phyloP scores from a whole-genome alignment of 495 filamentous ascomycete genomes.

The Sporormia fimetaria region DNA sequence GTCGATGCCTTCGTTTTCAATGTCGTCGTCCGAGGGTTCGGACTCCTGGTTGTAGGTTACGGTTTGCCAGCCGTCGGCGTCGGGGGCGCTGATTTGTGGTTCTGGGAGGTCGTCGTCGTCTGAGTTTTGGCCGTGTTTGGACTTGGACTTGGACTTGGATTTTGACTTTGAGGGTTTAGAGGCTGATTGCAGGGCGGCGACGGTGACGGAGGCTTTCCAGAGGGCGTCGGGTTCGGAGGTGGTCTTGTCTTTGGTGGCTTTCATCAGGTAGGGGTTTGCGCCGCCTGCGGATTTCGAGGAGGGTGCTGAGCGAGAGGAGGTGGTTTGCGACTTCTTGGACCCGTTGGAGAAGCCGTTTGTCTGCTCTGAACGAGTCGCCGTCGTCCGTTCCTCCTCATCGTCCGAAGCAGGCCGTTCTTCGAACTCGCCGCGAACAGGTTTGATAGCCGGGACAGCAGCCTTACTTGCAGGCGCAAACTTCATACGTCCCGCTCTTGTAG shows the following conservation, averaged over 20 bases:
- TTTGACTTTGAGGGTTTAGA: conserved; percentile 1
- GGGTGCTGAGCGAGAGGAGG: background rate
- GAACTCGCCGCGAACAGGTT: conserved; percentile 40
- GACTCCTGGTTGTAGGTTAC: conserved; percentile 22
- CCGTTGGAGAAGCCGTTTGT: background rate
- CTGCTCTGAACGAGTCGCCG: conserved; percentile 12
- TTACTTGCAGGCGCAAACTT: conserved; percentile 31
- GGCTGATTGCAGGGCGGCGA: background rate
- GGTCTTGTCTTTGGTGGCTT: conserved; percentile 8
- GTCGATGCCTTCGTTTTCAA: conserved; percentile 32
- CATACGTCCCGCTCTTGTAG: conserved; percentile 27
- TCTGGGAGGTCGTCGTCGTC: conserved; percentile 9
- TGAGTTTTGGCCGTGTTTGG: conserved; percentile 7
- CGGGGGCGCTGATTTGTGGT: conserved; percentile 16
- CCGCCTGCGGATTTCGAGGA: background rate
- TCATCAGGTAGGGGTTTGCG: conserved; percentile 8
- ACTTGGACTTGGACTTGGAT: conserved; percentile 4
- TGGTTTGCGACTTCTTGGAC: background rate
- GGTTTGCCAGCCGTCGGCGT: conserved; percentile 30
- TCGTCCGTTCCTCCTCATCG: conserved; percentile 35
- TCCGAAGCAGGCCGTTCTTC: conserved; percentile 49
- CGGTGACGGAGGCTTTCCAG: conserved; percentile 10
- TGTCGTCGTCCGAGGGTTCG: conserved; percentile 42
- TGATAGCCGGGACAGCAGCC: background rate
- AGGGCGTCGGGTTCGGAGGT: background rate